Percentiles rank a stretch among this genome's conserved stretches.
phyloP scores from a whole-genome alignment of 495 filamentous ascomycete genomes.

The Elaphomyces granulatus region DNA sequence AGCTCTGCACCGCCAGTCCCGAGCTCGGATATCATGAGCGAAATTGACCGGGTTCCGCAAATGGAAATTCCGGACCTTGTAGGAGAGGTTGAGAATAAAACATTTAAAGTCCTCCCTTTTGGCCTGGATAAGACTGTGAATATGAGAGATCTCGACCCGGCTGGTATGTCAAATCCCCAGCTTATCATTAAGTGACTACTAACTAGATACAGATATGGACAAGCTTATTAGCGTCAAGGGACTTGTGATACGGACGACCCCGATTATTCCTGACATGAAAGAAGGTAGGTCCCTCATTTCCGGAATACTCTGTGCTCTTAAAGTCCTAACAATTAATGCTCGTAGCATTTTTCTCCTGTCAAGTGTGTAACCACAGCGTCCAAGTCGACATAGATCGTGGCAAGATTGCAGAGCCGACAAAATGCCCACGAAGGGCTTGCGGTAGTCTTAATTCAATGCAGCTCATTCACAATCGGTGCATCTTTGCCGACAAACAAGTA shows the following conservation, averaged over 20 bases:
- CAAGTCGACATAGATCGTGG: constrained; percentile 87
- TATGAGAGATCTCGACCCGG: constrained; percentile 87
- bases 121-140: constrained; percentile 81
- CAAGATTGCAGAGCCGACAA: constrained; percentile 87
- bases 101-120: constrained; percentile 78
- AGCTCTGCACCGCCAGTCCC: constrained; percentile 65
- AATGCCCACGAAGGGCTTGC: constrained; percentile 76
- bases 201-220: constrained; percentile 58
- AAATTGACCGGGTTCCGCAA: constrained; percentile 19
- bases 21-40: constrained; percentile 52
- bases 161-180: constrained; percentile 36
- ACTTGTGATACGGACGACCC: constrained; percentile 87
- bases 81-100: constrained; percentile 49
- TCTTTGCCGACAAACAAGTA: constrained; percentile 93
- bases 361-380: constrained; percentile 78
- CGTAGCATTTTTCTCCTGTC: constrained; percentile 82
- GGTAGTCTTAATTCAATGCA: constrained; percentile 89
- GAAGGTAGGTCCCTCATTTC: constrained; percentile 34
- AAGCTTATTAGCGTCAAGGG: constrained; percentile 94
- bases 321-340: constrained; percentile 1
- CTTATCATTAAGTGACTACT: constrained; percentile 8
- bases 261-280: constrained; percentile 97
- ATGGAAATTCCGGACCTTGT: constrained; percentile 44
- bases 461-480: constrained; percentile 90
- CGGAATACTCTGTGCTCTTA: neutral